Percentiles rank a stretch among this genome's conserved stretches.
phyloP scores from a whole-genome alignment of 2,329 filamentous ascomycete species.

The Zasmidium citrigriseum region DNA sequence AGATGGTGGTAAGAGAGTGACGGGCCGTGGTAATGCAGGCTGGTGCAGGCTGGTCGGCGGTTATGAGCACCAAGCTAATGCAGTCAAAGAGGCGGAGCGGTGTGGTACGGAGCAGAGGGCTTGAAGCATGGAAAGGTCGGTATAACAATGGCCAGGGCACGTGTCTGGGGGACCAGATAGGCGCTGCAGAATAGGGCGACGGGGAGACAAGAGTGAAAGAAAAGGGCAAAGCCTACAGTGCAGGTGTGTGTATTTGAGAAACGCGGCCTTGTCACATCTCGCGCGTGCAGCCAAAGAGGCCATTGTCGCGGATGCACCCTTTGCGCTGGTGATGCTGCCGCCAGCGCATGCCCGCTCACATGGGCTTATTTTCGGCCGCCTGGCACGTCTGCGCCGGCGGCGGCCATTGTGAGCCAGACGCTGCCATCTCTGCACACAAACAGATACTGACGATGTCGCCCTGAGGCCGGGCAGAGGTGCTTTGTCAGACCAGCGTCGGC shows the following conservation, averaged over 20 bases:
- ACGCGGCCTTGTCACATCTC: constrained; percentile 23
- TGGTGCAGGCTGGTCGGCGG: constrained; percentile 7
- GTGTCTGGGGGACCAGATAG: constrained; percentile 9
- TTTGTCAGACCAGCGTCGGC: constrained; percentile 23
- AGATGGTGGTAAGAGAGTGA: background rate
- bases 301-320: constrained; percentile 30
- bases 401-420: constrained; percentile 22
- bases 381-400: constrained; percentile 18
- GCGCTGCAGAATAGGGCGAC: constrained; percentile 8
- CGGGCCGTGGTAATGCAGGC: constrained; percentile 1
- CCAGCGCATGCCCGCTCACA: constrained; percentile 30
- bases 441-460: constrained; percentile 19
- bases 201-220: constrained; percentile 12
- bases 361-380: constrained; percentile 24
- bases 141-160: constrained; percentile 18
- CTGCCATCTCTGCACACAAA: constrained; percentile 25
- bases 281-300: constrained; percentile 25
- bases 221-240: constrained; percentile 23
- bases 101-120: constrained; percentile 25
- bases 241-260: constrained; percentile 27
- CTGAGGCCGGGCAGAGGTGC: constrained; percentile 22
- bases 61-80: constrained; percentile 16
- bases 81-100: constrained; percentile 23
- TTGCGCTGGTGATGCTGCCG: constrained; percentile 25
- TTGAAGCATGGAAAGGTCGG: constrained; percentile 15